Evolutionary conservation across 352 stramenopile species (phyloP).

Genomic region (Elongisporangium prolatum): DNA sequence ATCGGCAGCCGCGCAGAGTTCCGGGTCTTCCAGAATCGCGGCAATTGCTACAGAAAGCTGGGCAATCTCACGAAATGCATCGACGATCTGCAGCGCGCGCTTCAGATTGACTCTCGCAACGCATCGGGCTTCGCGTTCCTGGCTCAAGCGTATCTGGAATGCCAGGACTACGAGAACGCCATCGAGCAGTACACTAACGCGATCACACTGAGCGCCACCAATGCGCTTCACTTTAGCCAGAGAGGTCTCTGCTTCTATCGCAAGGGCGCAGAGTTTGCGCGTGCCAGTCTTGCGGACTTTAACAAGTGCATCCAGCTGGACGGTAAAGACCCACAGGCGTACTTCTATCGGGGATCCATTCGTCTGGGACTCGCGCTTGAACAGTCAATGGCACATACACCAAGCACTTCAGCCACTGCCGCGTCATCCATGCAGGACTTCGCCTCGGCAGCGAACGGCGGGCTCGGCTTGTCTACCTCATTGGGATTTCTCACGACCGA

Average conservation of each 20-base stretch:
- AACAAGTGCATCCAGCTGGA: conserved; percentile 73
- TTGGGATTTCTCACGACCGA: conserved; percentile 16
- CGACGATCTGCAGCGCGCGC: conserved; percentile 62
- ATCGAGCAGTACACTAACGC: conserved; percentile 57
- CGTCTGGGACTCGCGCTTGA: conserved; percentile 59
- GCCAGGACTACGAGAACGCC: conserved; percentile 40
- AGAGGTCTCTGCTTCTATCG: conserved; percentile 68
- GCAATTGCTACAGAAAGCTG: conserved; percentile 58
- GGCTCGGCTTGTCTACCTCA: conserved; percentile 5
- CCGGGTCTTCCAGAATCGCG: conserved; percentile 58
- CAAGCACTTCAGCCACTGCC: background rate
- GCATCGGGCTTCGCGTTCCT: conserved; percentile 50
- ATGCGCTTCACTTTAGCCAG: conserved; percentile 58
- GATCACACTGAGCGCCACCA: conserved; percentile 59
- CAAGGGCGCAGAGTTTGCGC: conserved; percentile 49
- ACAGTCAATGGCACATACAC: conserved; percentile 11
- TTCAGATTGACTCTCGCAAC: conserved; percentile 69
- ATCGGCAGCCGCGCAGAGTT: conserved; percentile 61
- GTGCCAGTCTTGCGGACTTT: conserved; percentile 58
- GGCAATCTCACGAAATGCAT: conserved; percentile 62
- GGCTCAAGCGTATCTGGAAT: conserved; percentile 63
- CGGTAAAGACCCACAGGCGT: conserved; percentile 62
- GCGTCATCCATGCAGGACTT: conserved; percentile 5
- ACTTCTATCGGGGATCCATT: conserved; percentile 73
- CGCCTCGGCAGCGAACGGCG: conserved; percentile 9